phyloP scores from a whole-genome alignment of 2,329 filamentous ascomycete species.

The Proliferodiscus dingleyae region DNA sequence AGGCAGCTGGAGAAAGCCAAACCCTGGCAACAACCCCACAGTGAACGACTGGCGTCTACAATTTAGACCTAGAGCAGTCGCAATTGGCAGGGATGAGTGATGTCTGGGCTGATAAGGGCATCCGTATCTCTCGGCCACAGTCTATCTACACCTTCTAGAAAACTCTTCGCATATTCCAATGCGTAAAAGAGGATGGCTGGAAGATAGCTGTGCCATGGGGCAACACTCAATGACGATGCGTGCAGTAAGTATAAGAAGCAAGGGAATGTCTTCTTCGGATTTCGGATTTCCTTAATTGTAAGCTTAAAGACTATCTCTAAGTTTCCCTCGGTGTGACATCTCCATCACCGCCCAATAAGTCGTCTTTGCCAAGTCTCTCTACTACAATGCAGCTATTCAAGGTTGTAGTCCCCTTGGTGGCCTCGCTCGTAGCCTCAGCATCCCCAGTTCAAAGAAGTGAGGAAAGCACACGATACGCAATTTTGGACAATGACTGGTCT shows the following conservation, averaged over 20 bases:
- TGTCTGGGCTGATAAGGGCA: neutral
- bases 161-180: neutral
- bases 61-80: no score
- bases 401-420: neutral
- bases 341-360: no score
- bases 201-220: neutral
- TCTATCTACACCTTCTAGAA: neutral
- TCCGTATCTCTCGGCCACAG: neutral
- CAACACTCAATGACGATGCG: neutral
- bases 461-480: slow-evolving; percentile 27
- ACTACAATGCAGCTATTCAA: neutral
- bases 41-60: no score
- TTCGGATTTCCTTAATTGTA: no score
- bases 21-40: no score
- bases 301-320: no score
- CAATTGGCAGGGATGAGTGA: no score
- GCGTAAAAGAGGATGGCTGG: neutral
- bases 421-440: neutral
- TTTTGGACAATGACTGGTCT: slow-evolving; percentile 45
- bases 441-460: slow-evolving; percentile 1
- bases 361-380: neutral
- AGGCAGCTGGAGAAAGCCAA: no score
- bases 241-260: no score
- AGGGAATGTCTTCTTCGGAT: no score
- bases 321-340: no score